Evolutionary conservation across 2,329 filamentous ascomycete species (phyloP), one percentile per base, ranked within the genome.

Genomic region (Sphaerulina vaccinii): DNA sequence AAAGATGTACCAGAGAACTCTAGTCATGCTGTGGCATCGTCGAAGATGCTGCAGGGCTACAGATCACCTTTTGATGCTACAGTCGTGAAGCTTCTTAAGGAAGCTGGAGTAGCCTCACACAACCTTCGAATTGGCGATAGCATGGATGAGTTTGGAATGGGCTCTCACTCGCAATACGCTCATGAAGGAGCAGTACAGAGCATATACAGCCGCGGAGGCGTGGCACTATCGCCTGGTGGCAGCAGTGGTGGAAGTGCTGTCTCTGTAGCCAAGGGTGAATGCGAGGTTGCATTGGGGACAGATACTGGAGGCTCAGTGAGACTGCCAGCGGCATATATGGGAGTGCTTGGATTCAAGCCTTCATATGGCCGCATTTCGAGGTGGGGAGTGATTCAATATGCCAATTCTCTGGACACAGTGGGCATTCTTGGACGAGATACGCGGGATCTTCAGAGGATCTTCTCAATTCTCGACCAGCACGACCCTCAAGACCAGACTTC

Each of bases 81-180:
- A 7, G 84, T 96, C 15, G 83, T 95, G 27, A 73, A 78, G 45
- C 80, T 85, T 62, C 77, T 96, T 27, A 79, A 80, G 50, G 67
- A 74, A 22, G 77, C 80, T 4, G 87, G 86, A 36, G 84, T 82
- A 5, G 69, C 79, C 5, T 69, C 92, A 1, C 77, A 84, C 1
- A 87, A 86, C 5, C 8, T 40, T 16, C 32, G 24, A 7, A 96
- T 96, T 71, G 50, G 49, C 21, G 91, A 90, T 2, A 96, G 95
- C 68, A 84, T 97, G 77, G 93, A 97, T 71, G 93, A 95, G 68
- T 96, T 96, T 68, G 90, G 91, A 22, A 96, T 96, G 91, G 90
- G 90, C 2, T 95, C 90, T 7, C 86, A 96, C 66, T 87, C 85
- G 1, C 79, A 77, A 16, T 74, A 85, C 63, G 90, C 89, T 1